phyloP scores from a whole-genome alignment of 345 rosid genomes.

The Populus pruinosa region DNA sequence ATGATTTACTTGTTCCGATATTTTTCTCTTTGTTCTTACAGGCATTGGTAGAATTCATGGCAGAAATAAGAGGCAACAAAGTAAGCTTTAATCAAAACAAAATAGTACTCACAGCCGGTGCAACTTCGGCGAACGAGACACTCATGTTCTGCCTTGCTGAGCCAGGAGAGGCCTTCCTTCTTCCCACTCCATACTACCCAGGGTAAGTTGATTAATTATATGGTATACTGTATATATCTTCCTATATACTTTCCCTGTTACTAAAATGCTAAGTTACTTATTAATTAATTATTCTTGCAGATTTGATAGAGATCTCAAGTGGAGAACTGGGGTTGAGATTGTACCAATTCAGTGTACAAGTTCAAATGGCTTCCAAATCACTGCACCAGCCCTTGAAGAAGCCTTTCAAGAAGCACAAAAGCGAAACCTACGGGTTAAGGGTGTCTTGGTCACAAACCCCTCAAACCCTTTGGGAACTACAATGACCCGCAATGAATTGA shows the following conservation, averaged over 20 bases:
- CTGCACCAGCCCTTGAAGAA: constrained; percentile 15
- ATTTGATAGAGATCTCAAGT: constrained; percentile 34
- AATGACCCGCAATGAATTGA: constrained; percentile 19
- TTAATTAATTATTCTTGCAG: constrained; percentile 6
- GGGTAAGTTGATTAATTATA: constrained; percentile 16
- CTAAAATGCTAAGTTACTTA: too few species aligned
- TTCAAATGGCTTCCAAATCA: constrained; percentile 21
- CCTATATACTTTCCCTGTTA: neutral
- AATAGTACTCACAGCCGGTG: constrained; percentile 34
- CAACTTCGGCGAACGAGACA: constrained; percentile 35
- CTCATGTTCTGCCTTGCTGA: constrained; percentile 34
- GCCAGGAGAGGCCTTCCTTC: constrained; percentile 29
- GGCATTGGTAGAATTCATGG: constrained; percentile 23
- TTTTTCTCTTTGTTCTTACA: neutral
- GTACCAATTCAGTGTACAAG: constrained; percentile 32
- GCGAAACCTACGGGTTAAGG: constrained; percentile 18
- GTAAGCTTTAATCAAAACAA: constrained; percentile 27
- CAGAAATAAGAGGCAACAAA: constrained; percentile 26
- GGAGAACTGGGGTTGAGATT: constrained; percentile 35
- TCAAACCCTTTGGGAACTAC: constrained; percentile 33
- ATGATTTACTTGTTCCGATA: too few species aligned
- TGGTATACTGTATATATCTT: neutral
- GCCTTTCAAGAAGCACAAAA: constrained; percentile 17
- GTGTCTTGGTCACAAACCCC: constrained; percentile 27
- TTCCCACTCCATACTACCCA: constrained; percentile 37